Evolutionary conservation across 2,329 filamentous ascomycete species (phyloP), one percentile per base, ranked within the genome.

Genomic region (Aspergillus pseudoglaucus): DNA sequence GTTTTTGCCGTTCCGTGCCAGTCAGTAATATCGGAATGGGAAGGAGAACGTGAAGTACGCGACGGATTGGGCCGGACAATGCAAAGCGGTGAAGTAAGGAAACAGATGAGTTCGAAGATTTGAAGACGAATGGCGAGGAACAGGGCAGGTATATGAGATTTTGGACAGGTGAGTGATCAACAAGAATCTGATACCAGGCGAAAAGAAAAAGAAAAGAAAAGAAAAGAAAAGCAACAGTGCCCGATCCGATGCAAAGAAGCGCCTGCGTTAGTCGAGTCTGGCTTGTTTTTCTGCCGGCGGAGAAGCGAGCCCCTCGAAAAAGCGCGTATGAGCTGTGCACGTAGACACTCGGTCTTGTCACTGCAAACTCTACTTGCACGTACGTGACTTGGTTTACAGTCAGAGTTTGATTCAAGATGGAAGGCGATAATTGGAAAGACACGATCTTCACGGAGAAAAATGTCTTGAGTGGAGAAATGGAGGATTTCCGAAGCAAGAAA

Each of bases 221-320:
- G 37, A 39, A 20, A 39, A 20, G 10, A 18, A 39, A 20, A 18
- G 17, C 17, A 4, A 30, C 10, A 30, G 25, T 30, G 25, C 25
- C 18, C 35, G 35, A 17, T 38, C 10, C 17, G 42, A 35, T 17
- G 18, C 18, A 17, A 44, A 44, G 12, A 44, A n/a, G 42, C 27
- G 18, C 42, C 32, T 27, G 30, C 38, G 40, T 27, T 25, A 27
- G 20, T 42, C 25, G 25, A 30, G 25, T n/a, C 48, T 42, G 10
- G 42, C 44, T 51, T 53, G 53, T 52, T 58, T 59, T 60, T 59
- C 58, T 59, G 58, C 58, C 58, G 55, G 57, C 48, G 52, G 37
- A 39, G 37, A 39, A 39, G 6, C 17, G 18, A 39, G 22, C 33
- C 33, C 33, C 33, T 37, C 33, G 33, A 37, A 30, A 27, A 30